Conservation (phyloP, 768 basidiomycete species). For the Serendipita sp. region DNA sequence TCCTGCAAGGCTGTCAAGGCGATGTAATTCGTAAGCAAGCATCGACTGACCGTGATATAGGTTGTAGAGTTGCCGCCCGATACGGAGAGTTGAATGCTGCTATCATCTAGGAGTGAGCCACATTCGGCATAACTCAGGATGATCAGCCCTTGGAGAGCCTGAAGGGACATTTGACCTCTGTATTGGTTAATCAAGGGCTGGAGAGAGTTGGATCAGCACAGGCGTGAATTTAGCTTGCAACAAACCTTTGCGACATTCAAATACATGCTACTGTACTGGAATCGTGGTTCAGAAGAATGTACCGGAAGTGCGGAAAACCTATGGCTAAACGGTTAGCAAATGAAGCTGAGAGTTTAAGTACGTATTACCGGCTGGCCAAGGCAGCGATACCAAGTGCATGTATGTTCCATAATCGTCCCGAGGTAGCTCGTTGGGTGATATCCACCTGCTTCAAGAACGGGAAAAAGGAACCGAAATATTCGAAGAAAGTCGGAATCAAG, state of each 20-base stretch:
- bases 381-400: slow-evolving; percentile 1
- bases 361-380: not conserved
- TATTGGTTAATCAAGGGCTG: slow-evolving; percentile 4
- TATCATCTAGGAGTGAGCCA: not conserved
- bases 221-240: not conserved
- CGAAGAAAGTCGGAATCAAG: not conserved
- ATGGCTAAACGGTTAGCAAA: not conserved
- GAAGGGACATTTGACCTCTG: not conserved
- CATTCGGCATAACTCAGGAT: not conserved
- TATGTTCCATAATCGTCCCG: not conserved
- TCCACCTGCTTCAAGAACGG: not conserved
- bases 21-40: not conserved
- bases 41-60: slow-evolving; percentile 3
- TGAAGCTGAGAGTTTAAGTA: not conserved
- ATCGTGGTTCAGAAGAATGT: not conserved
- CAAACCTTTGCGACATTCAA: not conserved
- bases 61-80: not conserved
- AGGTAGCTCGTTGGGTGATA: not conserved
- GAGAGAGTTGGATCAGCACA: not conserved
- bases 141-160: slow-evolving; percentile 1
- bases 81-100: not conserved
- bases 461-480: not conserved
- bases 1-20: not conserved
- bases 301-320: not conserved
- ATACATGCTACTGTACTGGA: not conserved